A percentile compares a stretch with the other conserved stretches of the same genome.
These are phyloP conservation scores for Bacterosira constricta DNA, from an alignment of 108 stramenopile species.

Conservation along the genomic window DNA sequence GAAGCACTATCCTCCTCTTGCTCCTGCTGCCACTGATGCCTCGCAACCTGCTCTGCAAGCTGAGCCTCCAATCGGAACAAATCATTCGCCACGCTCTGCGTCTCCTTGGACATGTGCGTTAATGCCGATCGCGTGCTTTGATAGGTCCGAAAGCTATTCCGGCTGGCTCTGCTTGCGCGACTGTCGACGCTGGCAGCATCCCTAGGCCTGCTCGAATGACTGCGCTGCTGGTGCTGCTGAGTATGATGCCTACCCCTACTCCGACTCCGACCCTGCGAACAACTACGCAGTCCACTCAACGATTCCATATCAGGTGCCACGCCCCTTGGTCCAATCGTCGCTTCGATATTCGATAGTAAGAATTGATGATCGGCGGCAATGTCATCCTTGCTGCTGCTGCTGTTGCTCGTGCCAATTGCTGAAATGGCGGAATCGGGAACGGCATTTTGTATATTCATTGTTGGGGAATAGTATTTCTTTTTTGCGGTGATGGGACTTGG, in stretches of 20 bases:
- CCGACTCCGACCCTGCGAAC: background rate
- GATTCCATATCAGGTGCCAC: slow-evolving; percentile 53
- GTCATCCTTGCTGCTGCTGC: background rate
- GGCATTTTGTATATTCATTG: too few relatives aligned
- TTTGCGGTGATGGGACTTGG: too few relatives aligned
- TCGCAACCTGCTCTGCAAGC: slow-evolving; percentile 32
- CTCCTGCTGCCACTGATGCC: slow-evolving; percentile 12
- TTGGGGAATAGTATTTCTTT: too few relatives aligned
- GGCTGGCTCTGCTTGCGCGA: slow-evolving; percentile 33
- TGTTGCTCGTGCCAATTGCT: background rate
- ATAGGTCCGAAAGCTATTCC: slow-evolving; percentile 35
- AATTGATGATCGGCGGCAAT: slow-evolving; percentile 21
- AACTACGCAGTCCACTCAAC: slow-evolving; percentile 18
- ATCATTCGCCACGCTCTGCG: slow-evolving; percentile 41
- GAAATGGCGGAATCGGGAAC: background rate
- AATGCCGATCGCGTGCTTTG: slow-evolving; percentile 38
- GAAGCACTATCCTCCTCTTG: background rate
- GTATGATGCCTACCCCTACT: background rate
- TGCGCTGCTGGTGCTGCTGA: slow-evolving; percentile 9
- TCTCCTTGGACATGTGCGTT: slow-evolving; percentile 39
- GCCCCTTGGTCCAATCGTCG: slow-evolving; percentile 43
- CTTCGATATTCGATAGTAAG: slow-evolving; percentile 47
- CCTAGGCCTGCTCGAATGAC: slow-evolving; percentile 8
- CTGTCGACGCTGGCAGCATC: slow-evolving; percentile 42
- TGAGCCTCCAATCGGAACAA: slow-evolving; percentile 45